These are phyloP conservation scores for Aspergillus neoniger DNA, from an alignment of 2,329 filamentous ascomycete genomes.

Conservation along the genomic window DNA sequence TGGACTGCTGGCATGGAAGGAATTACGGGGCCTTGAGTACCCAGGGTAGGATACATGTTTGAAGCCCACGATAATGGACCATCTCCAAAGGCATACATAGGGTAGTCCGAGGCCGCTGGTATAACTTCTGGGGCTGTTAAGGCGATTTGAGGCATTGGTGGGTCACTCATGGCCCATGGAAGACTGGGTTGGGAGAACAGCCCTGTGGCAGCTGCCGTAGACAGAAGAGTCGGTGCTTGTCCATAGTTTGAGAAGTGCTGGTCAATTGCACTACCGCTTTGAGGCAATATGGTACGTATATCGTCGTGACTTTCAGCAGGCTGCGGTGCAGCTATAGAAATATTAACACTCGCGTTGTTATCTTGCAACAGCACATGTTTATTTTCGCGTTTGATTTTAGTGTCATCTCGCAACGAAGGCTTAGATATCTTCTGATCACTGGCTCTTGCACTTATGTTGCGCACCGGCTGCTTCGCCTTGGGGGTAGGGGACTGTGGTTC, in stretches of 20 bases:
- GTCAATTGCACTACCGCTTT: neutral
- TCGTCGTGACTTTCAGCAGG: slow-evolving; percentile 4
- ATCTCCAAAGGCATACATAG: slow-evolving; percentile 11
- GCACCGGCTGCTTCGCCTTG: slow-evolving; percentile 35
- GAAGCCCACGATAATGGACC: slow-evolving; percentile 22
- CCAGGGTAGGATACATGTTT: slow-evolving; percentile 18
- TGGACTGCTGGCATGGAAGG: slow-evolving; percentile 20
- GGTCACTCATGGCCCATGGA: slow-evolving; percentile 6
- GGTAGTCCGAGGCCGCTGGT: slow-evolving; percentile 15
- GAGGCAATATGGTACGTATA: neutral
- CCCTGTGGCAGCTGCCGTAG: slow-evolving; percentile 15
- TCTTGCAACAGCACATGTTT: neutral
- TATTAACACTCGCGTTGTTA: neutral
- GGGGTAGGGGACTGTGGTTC: slow-evolving; percentile 37
- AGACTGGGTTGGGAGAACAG: slow-evolving; percentile 13
- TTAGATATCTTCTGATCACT: neutral
- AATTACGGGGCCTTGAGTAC: slow-evolving; percentile 11
- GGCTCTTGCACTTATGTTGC: slow-evolving; percentile 1
- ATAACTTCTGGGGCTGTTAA: slow-evolving; percentile 15
- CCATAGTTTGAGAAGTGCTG: slow-evolving; percentile 8
- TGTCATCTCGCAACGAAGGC: neutral
- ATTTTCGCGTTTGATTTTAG: slow-evolving; percentile 8
- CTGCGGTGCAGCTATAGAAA: slow-evolving; percentile 8
- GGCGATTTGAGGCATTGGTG: slow-evolving; percentile 14
- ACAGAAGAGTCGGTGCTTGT: slow-evolving; percentile 10